Evolutionary conservation across 495 filamentous ascomycete species (phyloP), one percentile per base, ranked within the genome.

Genomic region (Margaritispora aquatica): DNA sequence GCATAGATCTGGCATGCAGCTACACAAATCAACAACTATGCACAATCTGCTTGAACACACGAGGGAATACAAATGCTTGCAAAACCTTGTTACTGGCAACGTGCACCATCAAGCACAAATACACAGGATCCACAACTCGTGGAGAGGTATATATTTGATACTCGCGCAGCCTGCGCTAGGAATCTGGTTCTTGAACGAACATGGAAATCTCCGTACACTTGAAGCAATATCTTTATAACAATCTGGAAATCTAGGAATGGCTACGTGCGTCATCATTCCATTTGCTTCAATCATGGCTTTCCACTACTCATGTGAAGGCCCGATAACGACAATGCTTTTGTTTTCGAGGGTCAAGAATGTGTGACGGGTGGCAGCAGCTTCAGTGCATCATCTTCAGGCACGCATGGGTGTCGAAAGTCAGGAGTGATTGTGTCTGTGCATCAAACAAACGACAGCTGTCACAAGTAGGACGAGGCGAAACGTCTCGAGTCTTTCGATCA

Each of bases 391-490:
- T 23, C 47, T 50, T 3, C 19, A 2, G 47, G n/a, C 20, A 50
- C 5, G 24, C 5, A 10, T 50, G 23, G 19, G n/a, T 24, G 5
- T 3, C 47, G n/a, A 11, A 19, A 26, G 24, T n/a, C 5, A 24
- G 47, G 5, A 24, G 24, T 19, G 26, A 10, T 50, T 19, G 4
- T 26, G 24, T 50, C 47, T 26, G 47, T 50, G 47, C 47, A n/a
- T 24, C 5, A 50, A 22, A 50, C 47, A 23, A 50, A 50, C 47
- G 47, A 50, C 47, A 50, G 47, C 47, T 50, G 47, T 50, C 47
- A 50, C 47, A 50, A 50, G 24, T 50, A 44, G 38, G 38, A 44
- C 15, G 38, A 44, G 19, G 38, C 38, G 38, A 44, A 44, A 44
- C 38, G 38, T 44, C 38, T 44, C 38, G 17, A 44, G 38, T 44